Evolutionary conservation across 768 basidiomycete species (phyloP), one percentile per base, ranked within the genome.

Genomic region (Gloeopeniophorella convolvens): DNA sequence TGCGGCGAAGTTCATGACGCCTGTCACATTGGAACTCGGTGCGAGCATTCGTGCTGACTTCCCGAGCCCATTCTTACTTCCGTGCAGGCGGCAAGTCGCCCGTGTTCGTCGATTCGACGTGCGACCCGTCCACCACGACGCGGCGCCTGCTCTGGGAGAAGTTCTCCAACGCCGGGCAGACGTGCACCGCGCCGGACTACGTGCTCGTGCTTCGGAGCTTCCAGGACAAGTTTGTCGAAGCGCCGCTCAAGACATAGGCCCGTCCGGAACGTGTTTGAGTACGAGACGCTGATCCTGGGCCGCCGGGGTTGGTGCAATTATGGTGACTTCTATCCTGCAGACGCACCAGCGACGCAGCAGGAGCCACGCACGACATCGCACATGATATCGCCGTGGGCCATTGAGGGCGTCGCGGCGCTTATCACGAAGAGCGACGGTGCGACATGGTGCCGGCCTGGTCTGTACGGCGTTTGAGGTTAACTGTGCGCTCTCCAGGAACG

Each of bases 111-210:
- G 84, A 89, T 63, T 74, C 84, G 0, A 72, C 69, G 23, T 79
- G 76, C 45, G 82, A 91, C 60, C 66, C 89, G 44, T 70, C 79
- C 48, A 68, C 73, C 3, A 74, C 82, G 0, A 85, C 85, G 4
- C 74, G 74, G 33, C 75, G 89, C 13, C 72, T 91, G 35, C 64
- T 89, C 24, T 90, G 86, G 85, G 86, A 86, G 18, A 88, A 87
- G 59, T 67, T 69, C 41, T 65, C 72, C 34, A 92, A 92, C 57
- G 79, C 77, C 0, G 89, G 89, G 1, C 70, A 70, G 59, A 79
- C 79, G 0, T 90, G 88, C 51, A 71, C 82, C 3, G 79, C 84
- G 5, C 76, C 76, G 1, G 76, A 78, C 54, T 77, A 77, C 48
- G 53, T 75, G 18, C 66, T 78, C 18, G 66, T 79, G 5, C 70